Evolutionary conservation across 805 yeast species (phyloP).

Genomic region (Barnettozyma sucrosica): DNA sequence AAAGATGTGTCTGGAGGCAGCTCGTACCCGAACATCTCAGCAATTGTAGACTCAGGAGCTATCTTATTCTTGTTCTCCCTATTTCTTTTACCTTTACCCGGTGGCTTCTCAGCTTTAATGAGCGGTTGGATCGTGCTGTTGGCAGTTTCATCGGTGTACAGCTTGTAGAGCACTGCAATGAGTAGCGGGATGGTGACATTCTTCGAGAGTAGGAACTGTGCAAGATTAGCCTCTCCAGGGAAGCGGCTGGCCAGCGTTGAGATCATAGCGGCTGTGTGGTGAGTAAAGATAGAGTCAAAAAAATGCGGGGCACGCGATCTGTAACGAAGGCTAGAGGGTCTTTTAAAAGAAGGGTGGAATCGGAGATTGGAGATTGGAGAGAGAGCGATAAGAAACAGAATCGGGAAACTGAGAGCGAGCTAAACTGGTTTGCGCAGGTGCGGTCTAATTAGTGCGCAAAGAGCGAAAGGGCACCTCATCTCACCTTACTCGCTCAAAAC

Average conservation of each 20-base stretch:
- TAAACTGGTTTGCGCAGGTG: too few species aligned
- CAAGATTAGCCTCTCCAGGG: neutral
- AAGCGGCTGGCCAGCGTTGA: neutral
- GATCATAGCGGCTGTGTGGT: neutral
- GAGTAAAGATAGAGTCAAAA: neutral
- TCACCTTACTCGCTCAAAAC: too few species aligned
- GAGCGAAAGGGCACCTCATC: too few species aligned
- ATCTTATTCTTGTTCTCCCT: neutral
- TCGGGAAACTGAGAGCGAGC: neutral
- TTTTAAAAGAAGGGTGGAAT: too few species aligned
- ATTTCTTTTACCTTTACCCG: too few species aligned
- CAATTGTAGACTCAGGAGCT: neutral
- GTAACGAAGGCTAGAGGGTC: too few species aligned
- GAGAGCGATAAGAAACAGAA: neutral
- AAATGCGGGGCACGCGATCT: too few species aligned
- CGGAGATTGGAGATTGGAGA: too few species aligned
- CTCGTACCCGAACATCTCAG: constrained; percentile 3
- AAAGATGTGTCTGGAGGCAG: constrained; percentile 29
- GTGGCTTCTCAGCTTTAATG: neutral
- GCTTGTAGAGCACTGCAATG: constrained; percentile 1
- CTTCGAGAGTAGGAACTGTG: constrained; percentile 5
- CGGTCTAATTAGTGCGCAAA: too few species aligned
- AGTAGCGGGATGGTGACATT: constrained; percentile 6
- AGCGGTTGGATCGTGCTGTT: too few species aligned
- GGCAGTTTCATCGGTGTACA: neutral